phyloP scores from a whole-genome alignment of 192 early-diverging fungal genomes.

The Linnemannia exigua region DNA sequence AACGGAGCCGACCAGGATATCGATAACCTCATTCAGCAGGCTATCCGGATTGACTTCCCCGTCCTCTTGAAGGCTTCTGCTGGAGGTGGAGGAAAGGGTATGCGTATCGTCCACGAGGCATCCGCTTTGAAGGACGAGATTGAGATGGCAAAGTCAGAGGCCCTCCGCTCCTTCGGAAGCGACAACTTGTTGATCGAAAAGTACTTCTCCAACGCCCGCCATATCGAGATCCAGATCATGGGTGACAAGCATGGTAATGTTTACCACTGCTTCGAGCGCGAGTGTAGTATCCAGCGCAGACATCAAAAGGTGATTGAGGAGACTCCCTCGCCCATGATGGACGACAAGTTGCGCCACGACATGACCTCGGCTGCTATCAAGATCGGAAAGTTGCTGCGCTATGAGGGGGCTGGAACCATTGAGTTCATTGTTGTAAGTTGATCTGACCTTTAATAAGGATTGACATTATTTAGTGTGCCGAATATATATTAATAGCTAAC shows the following conservation, averaged over 20 bases:
- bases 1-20: slow-evolving; percentile 71
- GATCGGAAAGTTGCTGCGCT: slow-evolving; percentile 64
- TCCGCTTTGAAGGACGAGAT: slow-evolving; percentile 67
- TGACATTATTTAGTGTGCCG: no score
- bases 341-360: slow-evolving; percentile 55
- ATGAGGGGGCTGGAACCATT: slow-evolving; percentile 73
- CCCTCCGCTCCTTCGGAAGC: slow-evolving; percentile 69
- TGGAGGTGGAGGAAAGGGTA: slow-evolving; percentile 78
- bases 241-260: slow-evolving; percentile 71
- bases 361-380: slow-evolving; percentile 65
- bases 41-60: slow-evolving; percentile 68
- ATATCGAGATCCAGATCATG: slow-evolving; percentile 74
- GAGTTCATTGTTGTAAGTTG: slow-evolving; percentile 71
- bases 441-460: background rate
- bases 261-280: slow-evolving; percentile 70
- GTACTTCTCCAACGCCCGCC: slow-evolving; percentile 68
- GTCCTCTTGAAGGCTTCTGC: slow-evolving; percentile 73
- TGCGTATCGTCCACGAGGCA: slow-evolving; percentile 69
- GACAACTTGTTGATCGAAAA: slow-evolving; percentile 71
- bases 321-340: slow-evolving; percentile 67
- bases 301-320: slow-evolving; percentile 80
- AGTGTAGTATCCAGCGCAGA: slow-evolving; percentile 75
- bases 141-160: slow-evolving; percentile 67
- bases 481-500: no score
- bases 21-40: slow-evolving; percentile 63